Percentiles rank a stretch among this genome's conserved stretches.
phyloP scores from a whole-genome alignment of 2,329 filamentous ascomycete genomes.

The Venturia aucupariae region DNA sequence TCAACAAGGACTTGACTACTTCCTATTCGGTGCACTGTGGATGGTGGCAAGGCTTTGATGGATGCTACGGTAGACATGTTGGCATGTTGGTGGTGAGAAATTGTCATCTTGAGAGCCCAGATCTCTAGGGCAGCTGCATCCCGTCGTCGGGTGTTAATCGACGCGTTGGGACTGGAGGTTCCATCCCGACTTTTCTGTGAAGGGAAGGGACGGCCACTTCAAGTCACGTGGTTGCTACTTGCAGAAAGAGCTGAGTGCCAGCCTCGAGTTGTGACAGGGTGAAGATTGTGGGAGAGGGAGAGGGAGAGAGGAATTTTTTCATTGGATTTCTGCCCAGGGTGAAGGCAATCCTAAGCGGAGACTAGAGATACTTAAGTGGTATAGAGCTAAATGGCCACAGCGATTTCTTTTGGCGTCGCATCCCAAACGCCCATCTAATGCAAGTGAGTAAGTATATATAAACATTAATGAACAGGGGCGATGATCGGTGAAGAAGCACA shows the following conservation, averaged over 20 bases:
- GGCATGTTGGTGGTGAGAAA: neutral
- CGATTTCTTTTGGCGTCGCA: neutral
- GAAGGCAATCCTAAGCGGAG: neutral
- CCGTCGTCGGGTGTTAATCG: neutral
- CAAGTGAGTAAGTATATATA: constrained; percentile 7
- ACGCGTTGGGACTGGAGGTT: neutral
- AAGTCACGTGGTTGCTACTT: neutral
- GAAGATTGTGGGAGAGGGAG: neutral
- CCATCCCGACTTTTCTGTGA: neutral
- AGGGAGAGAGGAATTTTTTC: neutral
- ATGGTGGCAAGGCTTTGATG: constrained; percentile 35
- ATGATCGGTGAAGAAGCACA: neutral
- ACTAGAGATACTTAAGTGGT: neutral
- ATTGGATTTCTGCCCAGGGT: neutral
- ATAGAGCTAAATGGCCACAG: neutral
- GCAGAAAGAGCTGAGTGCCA: neutral
- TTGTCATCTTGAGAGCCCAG: too few species aligned
- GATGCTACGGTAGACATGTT: constrained; percentile 12
- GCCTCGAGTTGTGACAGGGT: neutral
- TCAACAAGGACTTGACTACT: constrained; percentile 52
- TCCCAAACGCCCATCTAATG: constrained; percentile 3
- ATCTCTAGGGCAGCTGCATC: neutral
- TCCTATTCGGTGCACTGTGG: constrained; percentile 36
- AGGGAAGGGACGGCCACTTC: neutral
- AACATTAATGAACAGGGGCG: neutral